Evolutionary conservation across 257 asterid genomes (phyloP), one percentile per base, ranked within the genome.

Genomic region (Misopates orontium): DNA sequence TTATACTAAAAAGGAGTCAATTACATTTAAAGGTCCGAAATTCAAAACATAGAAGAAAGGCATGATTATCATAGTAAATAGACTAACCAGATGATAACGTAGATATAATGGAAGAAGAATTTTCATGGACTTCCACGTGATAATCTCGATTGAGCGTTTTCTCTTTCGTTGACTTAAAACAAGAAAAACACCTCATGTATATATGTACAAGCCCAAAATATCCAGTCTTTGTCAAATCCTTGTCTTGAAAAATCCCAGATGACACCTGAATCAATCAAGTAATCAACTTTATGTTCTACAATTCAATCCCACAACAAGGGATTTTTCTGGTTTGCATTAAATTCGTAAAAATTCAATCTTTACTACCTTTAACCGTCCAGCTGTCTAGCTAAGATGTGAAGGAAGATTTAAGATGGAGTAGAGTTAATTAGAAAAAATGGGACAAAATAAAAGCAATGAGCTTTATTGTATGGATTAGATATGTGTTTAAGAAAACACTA

Each of bases 181-280:
- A 93, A 64, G 95, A 85, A 81, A 93, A 93, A 72, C 99, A 93
- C 58, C 97, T 96, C 99, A 93, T 93, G 59, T 73, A 57, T 64
- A 73, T 59, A n/a, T n/a, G n/a, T n/a, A n/a, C n/a, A n/a, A n/a
- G n/a, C 72, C 62, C 78, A 9, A 61, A 64, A 80, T 83, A 74
- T 73, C 77, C 64, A 76, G 55, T 50, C 53, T 65, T 66, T 54
- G 56, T 64, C 75, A 62, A 68, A 71, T 40, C 75, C 76, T 64
- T 68, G 53, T 57, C 67, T 60, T 54, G 14, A 11, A 82, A 41
- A 28, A 73, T 64, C 24, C 56, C 75, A 62, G 83, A 75, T 82
- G 72, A 40, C 70, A 64, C 19, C 69, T 50, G 69, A 59, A 64
- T 53, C 69, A 74, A 74, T 74, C 81, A 75, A 66, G 60, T 55